These are phyloP conservation scores for Tardiomyces blankii DNA, from an alignment of 1,139 yeast genomes.

Conservation along the genomic window DNA sequence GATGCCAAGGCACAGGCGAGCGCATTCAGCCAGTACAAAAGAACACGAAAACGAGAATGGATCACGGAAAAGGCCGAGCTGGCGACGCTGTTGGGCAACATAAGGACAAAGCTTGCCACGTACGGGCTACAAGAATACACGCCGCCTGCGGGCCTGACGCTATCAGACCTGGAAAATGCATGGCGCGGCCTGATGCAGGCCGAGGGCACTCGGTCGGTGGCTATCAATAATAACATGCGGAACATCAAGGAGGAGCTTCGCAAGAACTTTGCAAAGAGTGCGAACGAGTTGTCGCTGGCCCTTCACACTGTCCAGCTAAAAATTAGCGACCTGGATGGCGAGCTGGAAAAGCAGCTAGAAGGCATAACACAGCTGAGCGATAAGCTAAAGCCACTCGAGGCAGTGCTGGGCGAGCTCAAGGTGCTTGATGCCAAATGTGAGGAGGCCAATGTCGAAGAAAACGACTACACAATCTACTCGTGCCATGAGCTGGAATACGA, in stretches of 20 bases:
- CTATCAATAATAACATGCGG: constrained; percentile 25
- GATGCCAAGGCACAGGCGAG: constrained; percentile 24
- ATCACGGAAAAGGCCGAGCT: constrained; percentile 29
- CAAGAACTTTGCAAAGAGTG: constrained; percentile 33
- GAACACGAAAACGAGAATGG: constrained; percentile 28
- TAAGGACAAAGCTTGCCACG: constrained; percentile 29
- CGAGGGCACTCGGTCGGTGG: constrained; percentile 25
- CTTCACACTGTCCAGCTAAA: constrained; percentile 22
- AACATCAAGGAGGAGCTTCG: constrained; percentile 34
- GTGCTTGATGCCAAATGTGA: constrained; percentile 20
- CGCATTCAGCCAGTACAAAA: constrained; percentile 22
- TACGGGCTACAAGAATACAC: constrained; percentile 26
- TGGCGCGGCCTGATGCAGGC: constrained; percentile 25
- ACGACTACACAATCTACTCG: constrained; percentile 30
- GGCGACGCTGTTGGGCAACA: constrained; percentile 28
- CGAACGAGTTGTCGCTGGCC: constrained; percentile 26
- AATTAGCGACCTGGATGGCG: constrained; percentile 28
- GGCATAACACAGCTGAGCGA: constrained; percentile 23
- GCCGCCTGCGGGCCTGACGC: constrained; percentile 26
- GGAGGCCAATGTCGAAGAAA: constrained; percentile 32
- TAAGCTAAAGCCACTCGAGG: constrained; percentile 24
- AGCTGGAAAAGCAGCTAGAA: constrained; percentile 27
- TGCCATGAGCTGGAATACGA: constrained; percentile 31
- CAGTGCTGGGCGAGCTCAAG: constrained; percentile 18
- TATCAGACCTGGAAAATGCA: constrained; percentile 22